These are phyloP conservation scores for Fusarium dlaminii DNA, from an alignment of 2,329 filamentous ascomycete species.

Conservation along the genomic window DNA sequence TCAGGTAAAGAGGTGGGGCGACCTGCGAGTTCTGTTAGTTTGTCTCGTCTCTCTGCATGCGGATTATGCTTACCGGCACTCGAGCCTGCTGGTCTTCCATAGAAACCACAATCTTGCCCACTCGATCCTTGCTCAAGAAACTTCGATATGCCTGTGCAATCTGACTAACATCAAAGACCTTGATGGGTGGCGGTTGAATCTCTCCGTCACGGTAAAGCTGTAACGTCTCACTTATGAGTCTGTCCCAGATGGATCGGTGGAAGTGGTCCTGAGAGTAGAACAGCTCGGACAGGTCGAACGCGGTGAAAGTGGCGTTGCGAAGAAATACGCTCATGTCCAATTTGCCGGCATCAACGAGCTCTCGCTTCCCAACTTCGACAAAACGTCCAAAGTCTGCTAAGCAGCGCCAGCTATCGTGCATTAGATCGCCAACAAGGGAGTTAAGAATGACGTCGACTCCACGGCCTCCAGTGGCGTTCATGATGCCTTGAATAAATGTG, in stretches of 20 bases:
- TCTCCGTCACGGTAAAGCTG: neutral
- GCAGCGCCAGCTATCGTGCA: neutral
- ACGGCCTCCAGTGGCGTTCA: accelerated
- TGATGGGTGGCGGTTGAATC: neutral
- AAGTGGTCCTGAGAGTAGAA: neutral
- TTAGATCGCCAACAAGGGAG: accelerated
- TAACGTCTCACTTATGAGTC: neutral
- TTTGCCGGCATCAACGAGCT: neutral
- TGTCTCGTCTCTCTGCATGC: accelerated
- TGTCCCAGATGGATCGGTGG: neutral
- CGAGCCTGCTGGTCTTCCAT: neutral
- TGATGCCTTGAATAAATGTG: neutral
- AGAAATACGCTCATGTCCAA: neutral
- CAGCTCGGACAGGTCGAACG: neutral
- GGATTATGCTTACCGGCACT: neutral
- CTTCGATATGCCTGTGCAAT: neutral
- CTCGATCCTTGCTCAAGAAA: neutral
- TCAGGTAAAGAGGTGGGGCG: neutral
- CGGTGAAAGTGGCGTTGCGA: neutral
- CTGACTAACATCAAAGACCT: neutral
- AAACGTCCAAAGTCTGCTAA: neutral
- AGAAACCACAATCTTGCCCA: neutral
- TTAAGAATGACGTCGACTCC: neutral
- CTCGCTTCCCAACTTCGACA: neutral
- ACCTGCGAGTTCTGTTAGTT: neutral